Base-by-base conservation (phyloP, 495 filamentous ascomycete species). In the Hypomontagnella submonticulosa region DNA sequence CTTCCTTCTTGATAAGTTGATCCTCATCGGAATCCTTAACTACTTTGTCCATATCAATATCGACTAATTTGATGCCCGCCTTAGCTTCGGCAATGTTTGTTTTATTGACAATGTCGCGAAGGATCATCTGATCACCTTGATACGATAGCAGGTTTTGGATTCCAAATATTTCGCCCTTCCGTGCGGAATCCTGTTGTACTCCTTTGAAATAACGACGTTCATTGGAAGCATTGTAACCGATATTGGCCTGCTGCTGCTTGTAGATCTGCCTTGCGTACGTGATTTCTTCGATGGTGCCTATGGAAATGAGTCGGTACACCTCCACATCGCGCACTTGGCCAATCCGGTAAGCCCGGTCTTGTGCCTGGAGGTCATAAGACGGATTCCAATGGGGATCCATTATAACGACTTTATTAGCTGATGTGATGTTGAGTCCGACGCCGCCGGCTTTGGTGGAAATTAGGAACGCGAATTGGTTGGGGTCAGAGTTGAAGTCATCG, bases 371-470 rank as follows among this genome's bases (percentile, higher is more conserved):
- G 68, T 99, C 93, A 65, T 92, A 91, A 15, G 90, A 84, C 3
- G 95, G 95, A 60, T 99, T 99, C 95, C 95, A 99, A 71, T 97
- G 96, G 0, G 95, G 95, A 72, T 99, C 95, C 37, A 97, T 90
- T 34, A 99, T 91, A 15, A 99, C 95, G 8, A 99, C 94, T 75
- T 98, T 98, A 78, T 99, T 99, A 9, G 95, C 95, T 0, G 92
- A 94, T 3, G 95, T 97, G 73, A 99, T 99, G 71, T 99, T 99
- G 7, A 98, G 80, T 0, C 93, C 94, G 6, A 83, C 76, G 19
- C 94, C 94, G 27, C 95, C 95, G 12, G 95, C 92, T 71, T 90
- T 91, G 15, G 95, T 98, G 13, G 90, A 94, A 66, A 99, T 98
- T 42, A 99, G 81, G 72, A 99, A 99, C 15, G 97, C 93, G 67